Conservation (phyloP, 768 basidiomycete genomes). For the Mycena pura region DNA sequence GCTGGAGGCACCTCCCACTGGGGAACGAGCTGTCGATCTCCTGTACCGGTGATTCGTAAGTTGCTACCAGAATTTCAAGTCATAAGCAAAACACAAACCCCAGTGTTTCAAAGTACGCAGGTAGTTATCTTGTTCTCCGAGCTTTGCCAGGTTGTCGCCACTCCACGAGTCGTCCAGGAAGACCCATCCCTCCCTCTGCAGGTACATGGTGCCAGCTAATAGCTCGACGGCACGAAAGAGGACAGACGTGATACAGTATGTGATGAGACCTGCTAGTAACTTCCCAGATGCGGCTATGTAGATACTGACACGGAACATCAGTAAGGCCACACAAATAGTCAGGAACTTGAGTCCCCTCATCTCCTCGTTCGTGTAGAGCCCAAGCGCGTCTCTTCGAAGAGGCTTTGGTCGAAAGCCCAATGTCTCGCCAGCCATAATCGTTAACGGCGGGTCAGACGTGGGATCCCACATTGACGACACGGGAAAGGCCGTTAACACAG, state of each 20-base stretch:
- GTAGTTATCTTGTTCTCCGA: no score
- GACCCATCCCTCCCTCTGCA: background rate
- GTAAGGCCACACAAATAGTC: no score
- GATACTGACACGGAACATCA: no score
- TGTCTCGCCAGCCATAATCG: background rate
- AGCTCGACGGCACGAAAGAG: background rate
- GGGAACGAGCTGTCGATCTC: slow-evolving; percentile 9
- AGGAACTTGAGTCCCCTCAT: background rate
- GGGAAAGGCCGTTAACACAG: slow-evolving; percentile 31
- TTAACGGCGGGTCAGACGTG: background rate
- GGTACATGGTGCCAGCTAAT: background rate
- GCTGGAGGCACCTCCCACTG: background rate
- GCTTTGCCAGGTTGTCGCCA: background rate
- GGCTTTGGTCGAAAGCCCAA: background rate
- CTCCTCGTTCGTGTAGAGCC: slow-evolving; percentile 8
- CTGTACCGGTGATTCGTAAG: background rate
- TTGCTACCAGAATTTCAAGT: background rate
- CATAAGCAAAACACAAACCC: slow-evolving; percentile 3
- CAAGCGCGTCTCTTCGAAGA: background rate
- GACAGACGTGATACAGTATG: background rate
- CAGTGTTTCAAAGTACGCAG: slow-evolving; percentile 12
- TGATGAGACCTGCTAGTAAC: no score
- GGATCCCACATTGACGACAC: background rate
- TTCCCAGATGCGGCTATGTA: no score
- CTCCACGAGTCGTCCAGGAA: background rate